Percentiles rank a stretch among this genome's conserved stretches.
Conservation (phyloP, 768 basidiomycete species). For the Suillus clintonianus region DNA sequence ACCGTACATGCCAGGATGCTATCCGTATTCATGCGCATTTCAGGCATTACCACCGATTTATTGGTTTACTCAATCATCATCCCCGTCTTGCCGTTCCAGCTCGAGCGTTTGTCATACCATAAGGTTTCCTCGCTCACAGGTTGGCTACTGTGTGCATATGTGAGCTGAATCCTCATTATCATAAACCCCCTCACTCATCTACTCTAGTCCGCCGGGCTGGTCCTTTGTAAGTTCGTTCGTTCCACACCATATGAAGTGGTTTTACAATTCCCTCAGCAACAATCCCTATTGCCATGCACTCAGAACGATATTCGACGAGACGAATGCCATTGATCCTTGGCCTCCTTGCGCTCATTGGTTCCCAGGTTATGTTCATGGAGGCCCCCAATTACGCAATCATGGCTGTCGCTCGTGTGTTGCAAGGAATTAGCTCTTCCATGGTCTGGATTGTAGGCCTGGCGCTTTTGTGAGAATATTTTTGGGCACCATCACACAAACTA, state of each 20-base stretch:
- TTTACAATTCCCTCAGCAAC: constrained; percentile 42
- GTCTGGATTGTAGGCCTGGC: constrained; percentile 67
- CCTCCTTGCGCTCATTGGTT: constrained; percentile 49
- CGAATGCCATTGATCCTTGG: constrained; percentile 52
- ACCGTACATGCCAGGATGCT: too few relatives aligned
- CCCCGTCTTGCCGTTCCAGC: constrained; percentile 65
- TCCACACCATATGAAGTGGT: not conserved
- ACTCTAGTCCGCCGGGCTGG: constrained; percentile 55
- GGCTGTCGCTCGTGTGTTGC: constrained; percentile 58
- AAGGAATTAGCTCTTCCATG: constrained; percentile 61
- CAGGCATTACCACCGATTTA: constrained; percentile 49
- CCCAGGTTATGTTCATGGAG: constrained; percentile 65
- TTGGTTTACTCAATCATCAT: constrained; percentile 65
- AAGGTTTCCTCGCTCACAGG: constrained; percentile 53
- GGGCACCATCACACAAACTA: constrained; percentile 1
- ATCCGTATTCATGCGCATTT: not conserved
- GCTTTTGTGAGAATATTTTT: constrained; percentile 43
- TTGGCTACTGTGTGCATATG: constrained; percentile 64
- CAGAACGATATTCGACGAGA: constrained; percentile 51
- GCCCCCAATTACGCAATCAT: constrained; percentile 57
- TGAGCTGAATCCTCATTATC: constrained; percentile 28
- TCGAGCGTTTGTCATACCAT: constrained; percentile 48
- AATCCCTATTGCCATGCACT: constrained; percentile 56
- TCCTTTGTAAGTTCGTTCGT: constrained; percentile 42
- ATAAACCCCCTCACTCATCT: constrained; percentile 5